A percentile compares a stretch with the other conserved stretches of the same genome.
Conservation (phyloP, 805 yeast genomes). For the Kazachstania africana region DNA sequence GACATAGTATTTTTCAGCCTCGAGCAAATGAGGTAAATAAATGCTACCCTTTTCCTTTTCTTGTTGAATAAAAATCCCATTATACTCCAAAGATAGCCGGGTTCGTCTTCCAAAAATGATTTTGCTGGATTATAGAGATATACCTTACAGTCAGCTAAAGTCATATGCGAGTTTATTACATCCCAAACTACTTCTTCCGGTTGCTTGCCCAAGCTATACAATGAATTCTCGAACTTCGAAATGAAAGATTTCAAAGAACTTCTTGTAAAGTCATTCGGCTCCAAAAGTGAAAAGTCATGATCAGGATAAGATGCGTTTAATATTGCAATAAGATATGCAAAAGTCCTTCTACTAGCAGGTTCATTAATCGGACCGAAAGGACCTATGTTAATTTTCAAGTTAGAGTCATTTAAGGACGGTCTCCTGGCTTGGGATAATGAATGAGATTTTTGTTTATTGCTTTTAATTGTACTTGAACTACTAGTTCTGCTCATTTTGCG, state of each 20-base stretch:
- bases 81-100: slow-evolving; percentile 34
- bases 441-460: slow-evolving; percentile 5
- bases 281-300: slow-evolving; percentile 81
- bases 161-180: slow-evolving; percentile 72
- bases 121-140: slow-evolving; percentile 43
- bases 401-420: slow-evolving; percentile 19
- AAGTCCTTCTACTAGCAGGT: slow-evolving; percentile 76
- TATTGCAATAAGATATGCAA: slow-evolving; percentile 83
- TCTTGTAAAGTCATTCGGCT: slow-evolving; percentile 66
- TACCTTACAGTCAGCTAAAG: slow-evolving; percentile 40
- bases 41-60: slow-evolving; percentile 83
- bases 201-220: slow-evolving; percentile 52
- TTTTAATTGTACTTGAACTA: slow-evolving; percentile 16
- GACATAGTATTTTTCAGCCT: slow-evolving; percentile 30
- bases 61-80: slow-evolving; percentile 91
- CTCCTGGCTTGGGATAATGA: slow-evolving; percentile 16
- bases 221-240: slow-evolving; percentile 63
- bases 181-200: slow-evolving; percentile 77
- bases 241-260: slow-evolving; percentile 37
- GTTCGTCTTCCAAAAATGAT: slow-evolving; percentile 29
- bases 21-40: slow-evolving; percentile 56
- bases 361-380: slow-evolving; percentile 91
- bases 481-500: slow-evolving; percentile 16
- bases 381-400: slow-evolving; percentile 27
- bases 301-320: slow-evolving; percentile 91